Base-by-base conservation (phyloP, 495 filamentous ascomycete genomes). In the Hyphodiscus hymeniophilus region DNA sequence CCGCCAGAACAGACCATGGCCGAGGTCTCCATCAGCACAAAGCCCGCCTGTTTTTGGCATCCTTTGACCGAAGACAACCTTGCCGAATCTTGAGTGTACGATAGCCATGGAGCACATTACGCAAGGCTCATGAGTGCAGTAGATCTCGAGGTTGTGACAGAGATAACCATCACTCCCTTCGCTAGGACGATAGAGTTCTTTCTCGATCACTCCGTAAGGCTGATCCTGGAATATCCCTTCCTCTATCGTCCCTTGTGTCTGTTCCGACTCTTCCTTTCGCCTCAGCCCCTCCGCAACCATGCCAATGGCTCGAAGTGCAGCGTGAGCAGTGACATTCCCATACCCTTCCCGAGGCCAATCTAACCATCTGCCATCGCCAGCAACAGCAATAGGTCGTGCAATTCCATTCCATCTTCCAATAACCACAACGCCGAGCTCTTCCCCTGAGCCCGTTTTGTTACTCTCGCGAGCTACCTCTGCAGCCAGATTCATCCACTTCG, bases 41-140 rank as follows among this genome's bases (percentile, higher is more conserved):
- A 81, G 63, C 33, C 75, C 77, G 38, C 80, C 82, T 1, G 79
- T 84, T 52, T 66, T 54, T 33, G 65, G 71, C 78, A 83, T 82
- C 12, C 74, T 67, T 10, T 77, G 65, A 18, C 76, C 76, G 66
- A 94, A 95, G n/a, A 94, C 74, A 1, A 91, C 80, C 15, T 79
- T 74, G 3, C 82, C 76, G 71, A 97, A 92, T 22, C 92, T 77
- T 0, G 89, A 95, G 51, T 97, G 89, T 16, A 97, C 70, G 30
- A 96, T 77, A 2, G 88, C 94, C 91, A 97, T 97, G 7, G 83
- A 86, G 66, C 92, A 98, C 79, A 94, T 94, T 24, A 92, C 72
- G 56, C 92, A 98, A 3, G 92, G 92, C 63, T 98, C 92, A 60
- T 95, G 90, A 1, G 89, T 91, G 26, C 91, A 63, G 63, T 95